A percentile compares a stretch with the other conserved stretches of the same genome.
Conservation (phyloP, 305 asterid species). For the Fraxinus floribunda region DNA sequence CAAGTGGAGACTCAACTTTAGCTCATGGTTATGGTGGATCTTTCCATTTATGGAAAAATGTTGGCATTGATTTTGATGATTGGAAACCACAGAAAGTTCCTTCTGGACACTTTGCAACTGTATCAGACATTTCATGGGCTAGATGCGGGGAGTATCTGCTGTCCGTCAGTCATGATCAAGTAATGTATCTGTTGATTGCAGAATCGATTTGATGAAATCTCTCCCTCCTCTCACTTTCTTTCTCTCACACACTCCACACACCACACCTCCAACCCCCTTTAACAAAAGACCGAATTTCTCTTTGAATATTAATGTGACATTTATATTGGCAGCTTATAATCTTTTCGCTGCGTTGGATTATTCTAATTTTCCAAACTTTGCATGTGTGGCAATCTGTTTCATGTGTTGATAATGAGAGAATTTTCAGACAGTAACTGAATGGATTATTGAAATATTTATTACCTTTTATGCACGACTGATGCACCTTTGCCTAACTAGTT, state of each 20-base stretch:
- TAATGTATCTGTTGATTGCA: slow-evolving; percentile 33
- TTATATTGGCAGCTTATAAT: neutral
- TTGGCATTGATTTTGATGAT: slow-evolving; percentile 64
- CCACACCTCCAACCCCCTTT: neutral
- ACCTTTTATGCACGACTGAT: neutral
- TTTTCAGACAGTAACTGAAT: neutral
- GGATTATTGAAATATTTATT: neutral
- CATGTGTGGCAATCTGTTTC: neutral
- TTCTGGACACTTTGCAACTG: slow-evolving; percentile 90
- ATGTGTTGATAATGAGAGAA: neutral
- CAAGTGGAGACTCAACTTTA: slow-evolving; percentile 61
- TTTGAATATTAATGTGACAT: neutral
- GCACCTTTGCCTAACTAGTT: neutral
- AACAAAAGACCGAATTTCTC: neutral
- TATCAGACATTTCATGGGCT: slow-evolving; percentile 85
- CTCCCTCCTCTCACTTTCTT: neutral
- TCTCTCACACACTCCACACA: neutral
- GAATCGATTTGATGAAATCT: neutral
- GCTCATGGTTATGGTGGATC: slow-evolving; percentile 99
- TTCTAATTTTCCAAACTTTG: neutral
- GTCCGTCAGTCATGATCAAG: slow-evolving; percentile 97
- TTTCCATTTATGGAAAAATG: slow-evolving; percentile 85
- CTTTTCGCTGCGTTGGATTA: neutral
- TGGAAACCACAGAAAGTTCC: slow-evolving; percentile 98
- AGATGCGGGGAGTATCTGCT: slow-evolving; percentile 70